Conservation (phyloP, 1,139 yeast genomes). For the Blastobotrys serpentis region DNA sequence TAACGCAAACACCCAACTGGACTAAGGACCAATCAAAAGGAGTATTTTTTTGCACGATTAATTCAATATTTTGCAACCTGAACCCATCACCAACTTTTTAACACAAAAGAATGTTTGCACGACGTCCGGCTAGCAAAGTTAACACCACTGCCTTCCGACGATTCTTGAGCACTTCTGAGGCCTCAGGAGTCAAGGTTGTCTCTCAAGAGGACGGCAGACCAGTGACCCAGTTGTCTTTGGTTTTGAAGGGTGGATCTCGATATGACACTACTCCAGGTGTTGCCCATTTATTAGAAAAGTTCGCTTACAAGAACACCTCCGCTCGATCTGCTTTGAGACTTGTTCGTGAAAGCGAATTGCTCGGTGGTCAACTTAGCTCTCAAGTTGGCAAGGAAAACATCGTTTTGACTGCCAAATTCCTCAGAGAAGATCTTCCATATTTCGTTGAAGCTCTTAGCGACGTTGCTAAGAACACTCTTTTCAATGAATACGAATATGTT, state of each 20-base stretch:
- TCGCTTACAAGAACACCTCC: slow-evolving; percentile 77
- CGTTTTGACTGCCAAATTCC: slow-evolving; percentile 74
- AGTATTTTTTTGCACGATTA: slow-evolving; percentile 1
- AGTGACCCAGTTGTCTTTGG: slow-evolving; percentile 74
- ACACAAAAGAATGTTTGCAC: slow-evolving; percentile 14
- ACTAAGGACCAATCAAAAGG: slow-evolving; percentile 5
- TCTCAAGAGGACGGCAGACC: slow-evolving; percentile 49
- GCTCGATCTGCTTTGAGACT: slow-evolving; percentile 87
- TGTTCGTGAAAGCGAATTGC: slow-evolving; percentile 90
- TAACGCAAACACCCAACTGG: neutral
- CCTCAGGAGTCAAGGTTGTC: slow-evolving; percentile 43
- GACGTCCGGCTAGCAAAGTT: slow-evolving; percentile 11
- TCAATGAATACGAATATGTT: slow-evolving; percentile 68
- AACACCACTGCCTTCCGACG: slow-evolving; percentile 12
- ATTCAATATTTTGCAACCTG: neutral
- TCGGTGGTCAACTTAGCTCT: slow-evolving; percentile 79
- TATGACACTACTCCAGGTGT: slow-evolving; percentile 73
- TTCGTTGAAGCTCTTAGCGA: slow-evolving; percentile 85
- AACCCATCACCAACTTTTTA: neutral
- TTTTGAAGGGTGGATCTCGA: slow-evolving; percentile 86
- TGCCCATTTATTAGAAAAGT: slow-evolving; percentile 82
- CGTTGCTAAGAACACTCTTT: slow-evolving; percentile 68
- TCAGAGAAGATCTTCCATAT: slow-evolving; percentile 87
- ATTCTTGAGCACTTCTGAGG: slow-evolving; percentile 28
- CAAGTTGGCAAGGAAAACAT: slow-evolving; percentile 80